Base-by-base conservation (phyloP, 176 grass and related monocot genomes). In the Oryza brachyantha region DNA sequence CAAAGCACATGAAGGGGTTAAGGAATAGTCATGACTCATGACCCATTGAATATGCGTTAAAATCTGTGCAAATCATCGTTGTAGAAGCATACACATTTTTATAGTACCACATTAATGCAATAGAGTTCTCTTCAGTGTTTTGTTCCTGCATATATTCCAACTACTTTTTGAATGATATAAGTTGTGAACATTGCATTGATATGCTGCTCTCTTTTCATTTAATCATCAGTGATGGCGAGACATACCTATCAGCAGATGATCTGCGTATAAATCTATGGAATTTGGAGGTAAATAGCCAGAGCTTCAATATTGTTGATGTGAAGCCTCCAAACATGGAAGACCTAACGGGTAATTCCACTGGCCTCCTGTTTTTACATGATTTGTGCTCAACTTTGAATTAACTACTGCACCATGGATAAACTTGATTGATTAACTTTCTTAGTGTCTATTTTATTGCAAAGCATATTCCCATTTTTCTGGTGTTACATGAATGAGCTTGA, bases 311-410 rank as follows among this genome's bases (percentile, higher is more conserved):
- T 87, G 91, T 97, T 87, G 93, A 97, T 45, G 91, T 97, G 72
- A 97, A 97, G 76, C 93, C 93, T 91, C 60, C 91, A 80, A 97
- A 97, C 77, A 97, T 97, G 93, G 93, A 97, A 85, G 93, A 97
- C 73, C 84, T 97, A 67, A 97, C 91, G 0, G 94, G 94, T 97
- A 97, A 72, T 48, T 84, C 24, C 32, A 50, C 28, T 87, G 58
- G 12, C 39, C 17, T 61, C 12, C 19, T 52, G 41, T 10, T 59
- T 50, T 65, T 40, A 0, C 62, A 66, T 70, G 32, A 26, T 61
- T 35, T 75, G 34, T 27, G 32, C 29, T 74, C 3, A 24, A 74
- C 5, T 60, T 61, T 75, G 12, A 27, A 19, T 36, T 38, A 3
- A 36, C 40, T 14, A 25, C 21, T 75, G 24, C 32, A 54, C 54